Evolutionary conservation across 768 basidiomycete species (phyloP).

Genomic region (Tricholoma saponaceum): DNA sequence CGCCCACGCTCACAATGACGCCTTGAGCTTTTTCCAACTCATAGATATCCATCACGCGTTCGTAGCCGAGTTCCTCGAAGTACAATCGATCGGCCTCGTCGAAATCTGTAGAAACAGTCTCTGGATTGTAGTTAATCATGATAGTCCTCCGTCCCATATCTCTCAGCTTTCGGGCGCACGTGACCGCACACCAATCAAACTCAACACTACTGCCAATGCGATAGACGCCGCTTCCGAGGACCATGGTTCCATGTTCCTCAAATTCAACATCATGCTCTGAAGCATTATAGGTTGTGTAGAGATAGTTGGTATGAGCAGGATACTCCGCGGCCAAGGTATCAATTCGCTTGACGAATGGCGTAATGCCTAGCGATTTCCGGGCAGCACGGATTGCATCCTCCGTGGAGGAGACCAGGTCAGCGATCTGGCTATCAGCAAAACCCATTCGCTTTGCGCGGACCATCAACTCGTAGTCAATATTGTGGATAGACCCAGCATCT

Average conservation of each 20-base stretch:
- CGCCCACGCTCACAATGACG: conserved; percentile 95
- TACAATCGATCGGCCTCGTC: conserved; percentile 99
- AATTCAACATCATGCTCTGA: conserved; percentile 94
- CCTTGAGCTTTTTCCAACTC: conserved; percentile 92
- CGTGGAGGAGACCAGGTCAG: conserved; percentile 66
- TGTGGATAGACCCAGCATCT: conserved; percentile 62
- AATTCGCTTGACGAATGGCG: conserved; percentile 98
- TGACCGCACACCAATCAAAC: conserved; percentile 99
- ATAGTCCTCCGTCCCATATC: conserved; percentile 93
- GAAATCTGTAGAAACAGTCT: conserved; percentile 98
- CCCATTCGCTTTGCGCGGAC: conserved; percentile 89
- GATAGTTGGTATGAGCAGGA: conserved; percentile 98
- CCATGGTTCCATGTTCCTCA: conserved; percentile 98
- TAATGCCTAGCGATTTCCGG: conserved; percentile 84
- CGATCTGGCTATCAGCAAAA: conserved; percentile 92
- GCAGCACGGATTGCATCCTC: conserved; percentile 80
- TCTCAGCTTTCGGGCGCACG: conserved; percentile 89
- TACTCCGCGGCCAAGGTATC: conserved; percentile 99
- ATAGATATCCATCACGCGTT: conserved; percentile 99
- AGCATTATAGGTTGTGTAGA: conserved; percentile 99
- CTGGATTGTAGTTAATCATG: conserved; percentile 99
- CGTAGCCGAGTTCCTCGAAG: conserved; percentile 97
- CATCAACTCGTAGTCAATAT: conserved; percentile 75
- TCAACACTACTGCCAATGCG: conserved; percentile 98
- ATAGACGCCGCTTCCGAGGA: conserved; percentile 96